These are phyloP conservation scores for Dactylellina cionopaga DNA, from an alignment of 2,329 filamentous ascomycete genomes.

Conservation along the genomic window DNA sequence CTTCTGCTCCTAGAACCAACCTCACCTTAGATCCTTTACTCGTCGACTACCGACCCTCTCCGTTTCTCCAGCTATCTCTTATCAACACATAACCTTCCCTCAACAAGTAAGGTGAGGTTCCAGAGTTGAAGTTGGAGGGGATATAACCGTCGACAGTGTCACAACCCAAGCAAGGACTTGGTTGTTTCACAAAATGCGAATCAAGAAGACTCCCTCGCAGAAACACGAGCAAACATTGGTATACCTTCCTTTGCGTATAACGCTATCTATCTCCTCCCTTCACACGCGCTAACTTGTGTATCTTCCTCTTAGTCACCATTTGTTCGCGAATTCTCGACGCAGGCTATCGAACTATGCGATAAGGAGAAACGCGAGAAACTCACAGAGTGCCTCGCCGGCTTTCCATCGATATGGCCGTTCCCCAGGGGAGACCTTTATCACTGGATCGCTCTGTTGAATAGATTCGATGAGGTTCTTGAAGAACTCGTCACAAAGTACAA, in stretches of 20 bases:
- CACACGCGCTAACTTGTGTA: constrained; percentile 56
- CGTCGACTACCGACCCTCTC: constrained; percentile 2
- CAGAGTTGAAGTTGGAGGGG: constrained; percentile 50
- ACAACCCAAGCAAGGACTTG: constrained; percentile 50
- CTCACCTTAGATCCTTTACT: neutral
- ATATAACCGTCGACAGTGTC: constrained; percentile 36
- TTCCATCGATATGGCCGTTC: constrained; percentile 92
- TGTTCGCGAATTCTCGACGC: constrained; percentile 80
- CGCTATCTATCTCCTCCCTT: neutral
- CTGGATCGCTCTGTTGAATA: constrained; percentile 94
- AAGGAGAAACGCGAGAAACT: constrained; percentile 68
- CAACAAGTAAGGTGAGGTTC: constrained; percentile 26
- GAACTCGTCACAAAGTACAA: constrained; percentile 82
- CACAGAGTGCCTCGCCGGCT: constrained; percentile 78
- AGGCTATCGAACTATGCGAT: constrained; percentile 63
- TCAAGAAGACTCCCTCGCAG: constrained; percentile 68
- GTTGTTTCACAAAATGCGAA: constrained; percentile 61
- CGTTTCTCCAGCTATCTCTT: constrained; percentile 53
- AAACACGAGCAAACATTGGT: constrained; percentile 67
- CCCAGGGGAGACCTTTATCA: constrained; percentile 95
- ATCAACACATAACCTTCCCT: constrained; percentile 20
- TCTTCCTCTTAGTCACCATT: constrained; percentile 76
- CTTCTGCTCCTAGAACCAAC: constrained; percentile 3
- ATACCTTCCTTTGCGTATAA: constrained; percentile 57
- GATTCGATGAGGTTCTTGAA: constrained; percentile 89